Conservation (phyloP, 176 grass and related monocot genomes). For the Stipa capillata region DNA sequence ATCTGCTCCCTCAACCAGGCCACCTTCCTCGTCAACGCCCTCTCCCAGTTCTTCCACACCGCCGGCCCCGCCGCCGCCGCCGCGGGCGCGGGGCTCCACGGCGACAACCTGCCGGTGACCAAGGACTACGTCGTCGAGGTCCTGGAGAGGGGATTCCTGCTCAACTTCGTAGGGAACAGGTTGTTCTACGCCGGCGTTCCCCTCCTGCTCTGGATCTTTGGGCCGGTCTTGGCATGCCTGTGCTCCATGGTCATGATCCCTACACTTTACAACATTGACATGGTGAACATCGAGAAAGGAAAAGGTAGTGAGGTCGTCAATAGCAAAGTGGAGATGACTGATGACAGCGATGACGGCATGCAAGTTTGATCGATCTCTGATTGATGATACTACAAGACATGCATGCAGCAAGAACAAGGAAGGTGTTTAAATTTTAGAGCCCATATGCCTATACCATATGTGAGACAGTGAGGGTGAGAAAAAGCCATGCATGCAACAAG, state of each 20-base stretch:
- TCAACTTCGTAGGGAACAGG: constrained; percentile 63
- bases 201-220: constrained; percentile 73
- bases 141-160: constrained; percentile 32
- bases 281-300: constrained; percentile 11
- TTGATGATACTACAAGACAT: neutral
- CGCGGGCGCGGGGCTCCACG: neutral
- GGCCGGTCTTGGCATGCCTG: constrained; percentile 51
- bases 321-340: neutral
- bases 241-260: constrained; percentile 42
- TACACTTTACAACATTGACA: constrained; percentile 52
- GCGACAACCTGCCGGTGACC: constrained; percentile 17
- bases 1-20: constrained; percentile 68
- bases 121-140: constrained; percentile 44
- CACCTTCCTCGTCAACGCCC: constrained; percentile 63
- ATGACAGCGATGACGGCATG: constrained; percentile 13
- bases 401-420: neutral
- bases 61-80: neutral
- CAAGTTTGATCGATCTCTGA: neutral
- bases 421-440: neutral
- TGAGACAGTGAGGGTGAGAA: neutral
- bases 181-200: constrained; percentile 60
- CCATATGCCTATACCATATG: neutral
- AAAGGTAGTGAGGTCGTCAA: neutral
- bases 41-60: neutral
- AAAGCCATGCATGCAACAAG: neutral